Percentiles rank a stretch among this genome's conserved stretches.
These are phyloP conservation scores for Mycena pura DNA, from an alignment of 768 basidiomycete species.

Conservation along the genomic window DNA sequence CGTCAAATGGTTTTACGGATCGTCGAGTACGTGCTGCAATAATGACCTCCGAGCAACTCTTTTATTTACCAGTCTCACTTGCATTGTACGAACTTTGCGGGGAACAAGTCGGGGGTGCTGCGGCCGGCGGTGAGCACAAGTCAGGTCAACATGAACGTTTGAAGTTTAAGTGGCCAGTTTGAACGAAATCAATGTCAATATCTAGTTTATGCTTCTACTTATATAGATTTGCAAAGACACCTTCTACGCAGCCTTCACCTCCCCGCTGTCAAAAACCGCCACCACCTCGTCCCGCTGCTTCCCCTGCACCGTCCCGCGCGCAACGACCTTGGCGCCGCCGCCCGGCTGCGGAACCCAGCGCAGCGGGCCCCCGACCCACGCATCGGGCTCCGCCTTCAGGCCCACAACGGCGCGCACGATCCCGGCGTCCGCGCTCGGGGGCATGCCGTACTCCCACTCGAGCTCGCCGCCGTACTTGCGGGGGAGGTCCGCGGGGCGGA, in stretches of 20 bases:
- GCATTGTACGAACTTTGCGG: too few relatives aligned
- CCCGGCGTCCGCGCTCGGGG: conserved; percentile 52
- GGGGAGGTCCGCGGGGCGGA: conserved; percentile 55
- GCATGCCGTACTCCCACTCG: conserved; percentile 58
- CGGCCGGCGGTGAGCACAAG: too few relatives aligned
- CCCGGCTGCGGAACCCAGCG: conserved; percentile 14
- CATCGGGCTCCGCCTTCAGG: conserved; percentile 49
- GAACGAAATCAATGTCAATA: too few relatives aligned
- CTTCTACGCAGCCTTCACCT: neutral
- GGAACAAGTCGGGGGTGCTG: too few relatives aligned
- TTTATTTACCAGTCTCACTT: too few relatives aligned
- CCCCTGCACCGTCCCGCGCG: conserved; percentile 11
- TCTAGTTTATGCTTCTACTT: too few relatives aligned
- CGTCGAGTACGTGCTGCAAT: too few relatives aligned
- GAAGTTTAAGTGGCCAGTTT: too few relatives aligned
- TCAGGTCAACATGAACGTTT: too few relatives aligned
- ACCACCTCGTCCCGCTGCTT: conserved; percentile 22
- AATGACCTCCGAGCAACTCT: too few relatives aligned
- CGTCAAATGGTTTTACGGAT: too few relatives aligned
- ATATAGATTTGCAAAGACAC: too few relatives aligned
- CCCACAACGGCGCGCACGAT: conserved; percentile 38
- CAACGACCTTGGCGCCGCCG: conserved; percentile 15
- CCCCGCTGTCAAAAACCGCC: neutral
- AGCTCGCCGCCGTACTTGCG: conserved; percentile 61
- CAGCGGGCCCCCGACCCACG: conserved; percentile 34